Evolutionary conservation across 345 rosid genomes (phyloP).

Genomic region (Syzygium jambos): DNA sequence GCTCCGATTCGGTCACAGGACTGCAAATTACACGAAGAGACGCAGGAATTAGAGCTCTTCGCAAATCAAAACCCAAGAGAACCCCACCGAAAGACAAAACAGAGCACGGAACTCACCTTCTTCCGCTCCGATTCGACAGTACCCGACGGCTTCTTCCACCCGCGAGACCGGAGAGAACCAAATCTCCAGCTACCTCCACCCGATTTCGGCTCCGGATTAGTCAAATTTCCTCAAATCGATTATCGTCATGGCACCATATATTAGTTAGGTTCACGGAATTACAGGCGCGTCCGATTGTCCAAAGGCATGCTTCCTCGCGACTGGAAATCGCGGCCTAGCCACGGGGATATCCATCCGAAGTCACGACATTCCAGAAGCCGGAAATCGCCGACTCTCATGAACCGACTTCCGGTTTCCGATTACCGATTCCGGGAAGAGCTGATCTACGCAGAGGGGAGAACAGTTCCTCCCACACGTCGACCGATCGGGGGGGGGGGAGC

Average conservation of each 20-base stretch:
- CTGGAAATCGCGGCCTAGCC: not conserved
- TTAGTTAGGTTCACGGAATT: not conserved
- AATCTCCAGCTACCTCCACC: not conserved
- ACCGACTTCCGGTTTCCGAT: conserved; percentile 8
- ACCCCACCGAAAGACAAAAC: not conserved
- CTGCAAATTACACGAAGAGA: not conserved
- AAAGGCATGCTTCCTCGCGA: not conserved
- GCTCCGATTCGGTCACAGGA: not conserved
- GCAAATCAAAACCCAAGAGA: not conserved
- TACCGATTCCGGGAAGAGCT: not conserved
- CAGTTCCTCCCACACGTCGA: not conserved
- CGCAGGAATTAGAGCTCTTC: not conserved
- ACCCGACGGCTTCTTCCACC: not conserved
- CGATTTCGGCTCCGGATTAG: not conserved
- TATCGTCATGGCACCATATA: not conserved
- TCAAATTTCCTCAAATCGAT: not conserved
- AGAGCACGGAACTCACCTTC: not conserved
- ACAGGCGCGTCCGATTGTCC: not conserved
- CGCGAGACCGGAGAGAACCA: not conserved
- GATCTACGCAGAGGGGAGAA: conserved; percentile 1
- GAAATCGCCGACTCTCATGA: conserved; percentile 3
- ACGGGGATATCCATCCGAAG: conserved; percentile 12
- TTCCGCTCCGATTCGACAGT: not conserved
- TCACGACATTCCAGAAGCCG: conserved; percentile 20
- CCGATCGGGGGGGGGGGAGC: not conserved